Evolutionary conservation across 768 basidiomycete genomes (phyloP).

Genomic region (Flagelloscypha sp.): DNA sequence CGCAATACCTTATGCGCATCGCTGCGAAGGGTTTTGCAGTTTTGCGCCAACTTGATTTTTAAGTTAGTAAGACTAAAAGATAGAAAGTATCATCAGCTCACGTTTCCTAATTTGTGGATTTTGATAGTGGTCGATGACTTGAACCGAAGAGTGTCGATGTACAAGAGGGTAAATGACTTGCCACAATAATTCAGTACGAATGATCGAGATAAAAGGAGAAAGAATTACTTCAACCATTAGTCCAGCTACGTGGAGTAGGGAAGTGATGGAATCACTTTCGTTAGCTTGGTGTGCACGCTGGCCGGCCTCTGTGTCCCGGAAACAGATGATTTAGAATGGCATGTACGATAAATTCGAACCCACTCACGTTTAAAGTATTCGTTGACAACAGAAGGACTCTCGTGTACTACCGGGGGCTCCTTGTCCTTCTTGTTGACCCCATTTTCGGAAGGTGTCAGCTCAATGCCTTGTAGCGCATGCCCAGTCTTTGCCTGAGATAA

Average conservation of each 20-base stretch:
- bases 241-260: constrained; percentile 67
- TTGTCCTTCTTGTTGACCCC: constrained; percentile 60
- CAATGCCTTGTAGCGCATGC: constrained; percentile 56
- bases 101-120: constrained; percentile 63
- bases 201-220: not conserved
- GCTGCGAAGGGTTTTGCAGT: constrained; percentile 53
- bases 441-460: constrained; percentile 36
- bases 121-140: constrained; percentile 62
- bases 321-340: not conserved
- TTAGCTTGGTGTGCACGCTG: too few species aligned
- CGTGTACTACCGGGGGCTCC: constrained; percentile 56
- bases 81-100: constrained; percentile 25
- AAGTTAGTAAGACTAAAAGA: constrained; percentile 2
- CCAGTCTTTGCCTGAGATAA: constrained; percentile 65
- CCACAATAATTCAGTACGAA: constrained; percentile 5
- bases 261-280: too few species aligned
- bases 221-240: constrained; percentile 62
- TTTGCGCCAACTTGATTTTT: constrained; percentile 48
- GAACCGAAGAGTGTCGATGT: constrained; percentile 66
- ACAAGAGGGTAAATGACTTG: constrained; percentile 67
- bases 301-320: too few species aligned
- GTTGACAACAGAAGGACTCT: constrained; percentile 45
- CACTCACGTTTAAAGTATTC: constrained; percentile 56
- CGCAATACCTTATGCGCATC: constrained; percentile 44
- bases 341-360: not conserved